Evolutionary conservation across 2,329 filamentous ascomycete genomes (phyloP), one percentile per base, ranked within the genome.

Genomic region (Bertia moriformis): DNA sequence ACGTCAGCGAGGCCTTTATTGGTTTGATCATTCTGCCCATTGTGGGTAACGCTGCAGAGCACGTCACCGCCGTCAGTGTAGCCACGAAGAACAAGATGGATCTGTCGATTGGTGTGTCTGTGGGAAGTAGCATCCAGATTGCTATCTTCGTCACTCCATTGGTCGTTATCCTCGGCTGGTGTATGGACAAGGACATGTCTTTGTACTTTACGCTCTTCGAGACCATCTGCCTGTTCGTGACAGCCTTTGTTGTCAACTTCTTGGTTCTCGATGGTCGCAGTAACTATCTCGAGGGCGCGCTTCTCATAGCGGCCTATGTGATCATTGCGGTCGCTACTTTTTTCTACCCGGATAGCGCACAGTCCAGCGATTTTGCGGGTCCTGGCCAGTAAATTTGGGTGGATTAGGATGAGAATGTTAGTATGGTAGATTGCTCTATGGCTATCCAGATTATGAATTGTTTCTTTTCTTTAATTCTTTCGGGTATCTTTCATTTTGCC

Each of bases 171-270:
- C 62, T 83, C 15, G 79, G 78, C n/a, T 84, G 79, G 79, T 69
- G 68, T 43, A 69, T 83, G 55, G 59, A 67, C 43, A 71, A 70
- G 43, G 66, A 77, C n/a, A 83, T 84, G 77, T 72, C 80, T 19
- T 67, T 93, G 22, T 87, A 89, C 62, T 93, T 93, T 57, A 85
- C 85, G 43, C 69, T 86, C 38, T 93, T 93, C 58, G 85, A 93
- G 68, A 93, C 85, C 0, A 82, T 91, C 17, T 84, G 81, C 41
- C 71, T 93, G 50, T 93, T 93, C 57, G 75, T 89, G 39, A 83
- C 77, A 39, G 78, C 86, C 4, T 78, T 93, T 46, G 86, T 93
- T 45, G 83, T 89, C 58, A 91, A 89, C 59, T 93, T 91, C 54
- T 61, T 93, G 43, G 85, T 93, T 38, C 65, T 89, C 43, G 86